Percentiles rank a stretch among this genome's conserved stretches.
phyloP scores from a whole-genome alignment of 768 basidiomycete genomes.

The Dioszegia hungarica region DNA sequence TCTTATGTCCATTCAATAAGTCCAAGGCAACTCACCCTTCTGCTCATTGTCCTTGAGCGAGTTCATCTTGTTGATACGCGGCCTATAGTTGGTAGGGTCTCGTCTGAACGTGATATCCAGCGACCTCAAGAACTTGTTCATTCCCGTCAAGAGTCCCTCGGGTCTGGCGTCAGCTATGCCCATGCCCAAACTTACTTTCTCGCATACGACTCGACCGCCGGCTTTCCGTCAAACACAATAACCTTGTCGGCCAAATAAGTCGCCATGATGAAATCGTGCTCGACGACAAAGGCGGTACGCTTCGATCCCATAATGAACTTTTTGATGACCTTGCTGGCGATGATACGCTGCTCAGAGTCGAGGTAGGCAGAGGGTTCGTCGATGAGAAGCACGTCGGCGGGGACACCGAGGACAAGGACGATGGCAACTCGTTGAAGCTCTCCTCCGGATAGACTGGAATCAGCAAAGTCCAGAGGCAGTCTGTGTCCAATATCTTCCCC shows the following conservation, averaged over 20 bases:
- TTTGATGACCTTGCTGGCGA: constrained; percentile 96
- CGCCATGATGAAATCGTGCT: constrained; percentile 99
- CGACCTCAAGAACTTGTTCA: constrained; percentile 95
- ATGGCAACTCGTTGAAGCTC: constrained; percentile 97
- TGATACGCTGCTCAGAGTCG: constrained; percentile 99
- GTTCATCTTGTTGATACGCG: constrained; percentile 53
- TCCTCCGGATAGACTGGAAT: constrained; percentile 73
- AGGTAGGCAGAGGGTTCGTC: constrained; percentile 77
- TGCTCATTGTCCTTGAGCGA: constrained; percentile 53
- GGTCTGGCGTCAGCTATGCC: constrained; percentile 57
- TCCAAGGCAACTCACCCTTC: constrained; percentile 48
- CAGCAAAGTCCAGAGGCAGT: no score
- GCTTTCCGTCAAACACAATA: constrained; percentile 54
- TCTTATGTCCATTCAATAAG: no score
- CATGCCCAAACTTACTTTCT: constrained; percentile 62
- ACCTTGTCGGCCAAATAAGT: constrained; percentile 93
- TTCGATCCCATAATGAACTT: constrained; percentile 94
- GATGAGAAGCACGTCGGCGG: constrained; percentile 76
- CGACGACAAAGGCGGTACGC: constrained; percentile 97
- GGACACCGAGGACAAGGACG: constrained; percentile 76
- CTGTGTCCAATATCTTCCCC: no score
- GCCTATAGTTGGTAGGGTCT: constrained; percentile 68
- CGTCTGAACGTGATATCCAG: constrained; percentile 97
- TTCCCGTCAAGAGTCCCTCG: constrained; percentile 87
- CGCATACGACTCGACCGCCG: constrained; percentile 82